A percentile compares a stretch with the other conserved stretches of the same genome.
phyloP scores from a whole-genome alignment of 306 rosid species.

The Gleditsia sinensis region DNA sequence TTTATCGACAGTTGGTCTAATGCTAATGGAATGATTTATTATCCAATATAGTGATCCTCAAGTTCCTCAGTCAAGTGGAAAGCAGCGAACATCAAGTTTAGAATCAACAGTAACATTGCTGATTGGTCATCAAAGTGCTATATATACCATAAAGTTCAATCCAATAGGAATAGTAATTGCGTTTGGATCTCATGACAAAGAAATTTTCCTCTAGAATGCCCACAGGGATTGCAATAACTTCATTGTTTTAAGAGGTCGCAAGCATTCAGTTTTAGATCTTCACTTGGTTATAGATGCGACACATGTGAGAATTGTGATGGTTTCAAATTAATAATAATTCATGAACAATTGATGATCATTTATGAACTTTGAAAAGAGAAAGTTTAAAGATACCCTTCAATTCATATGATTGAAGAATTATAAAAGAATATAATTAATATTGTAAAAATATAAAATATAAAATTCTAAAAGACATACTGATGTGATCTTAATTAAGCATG shows the following conservation, averaged over 20 bases:
- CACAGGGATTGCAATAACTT: conserved; percentile 91
- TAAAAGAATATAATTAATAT: too few species aligned
- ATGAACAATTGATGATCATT: too few species aligned
- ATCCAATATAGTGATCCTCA: conserved; percentile 65
- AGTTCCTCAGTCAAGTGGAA: conserved; percentile 68
- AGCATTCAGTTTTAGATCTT: conserved; percentile 93
- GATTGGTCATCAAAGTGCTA: conserved; percentile 84
- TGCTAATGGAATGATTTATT: conserved; percentile 90
- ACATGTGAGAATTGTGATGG: too few species aligned
- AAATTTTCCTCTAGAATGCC: conserved; percentile 89
- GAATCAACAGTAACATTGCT: conserved; percentile 89
- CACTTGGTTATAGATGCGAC: conserved; percentile 93
- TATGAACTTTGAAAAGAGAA: too few species aligned
- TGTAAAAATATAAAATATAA: too few species aligned
- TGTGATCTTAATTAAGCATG: too few species aligned
- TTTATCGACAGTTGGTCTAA: conserved; percentile 72
- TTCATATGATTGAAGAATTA: too few species aligned
- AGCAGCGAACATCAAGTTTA: conserved; percentile 79
- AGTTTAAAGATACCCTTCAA: too few species aligned
- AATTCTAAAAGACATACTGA: too few species aligned
- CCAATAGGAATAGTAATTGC: conserved; percentile 84
- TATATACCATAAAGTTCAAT: conserved; percentile 90
- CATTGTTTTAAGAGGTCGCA: conserved; percentile 90
- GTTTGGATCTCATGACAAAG: conserved; percentile 93
- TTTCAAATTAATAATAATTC: too few species aligned